Conservation (phyloP, 2,329 filamentous ascomycete genomes). For the Domatiomyces globalis region DNA sequence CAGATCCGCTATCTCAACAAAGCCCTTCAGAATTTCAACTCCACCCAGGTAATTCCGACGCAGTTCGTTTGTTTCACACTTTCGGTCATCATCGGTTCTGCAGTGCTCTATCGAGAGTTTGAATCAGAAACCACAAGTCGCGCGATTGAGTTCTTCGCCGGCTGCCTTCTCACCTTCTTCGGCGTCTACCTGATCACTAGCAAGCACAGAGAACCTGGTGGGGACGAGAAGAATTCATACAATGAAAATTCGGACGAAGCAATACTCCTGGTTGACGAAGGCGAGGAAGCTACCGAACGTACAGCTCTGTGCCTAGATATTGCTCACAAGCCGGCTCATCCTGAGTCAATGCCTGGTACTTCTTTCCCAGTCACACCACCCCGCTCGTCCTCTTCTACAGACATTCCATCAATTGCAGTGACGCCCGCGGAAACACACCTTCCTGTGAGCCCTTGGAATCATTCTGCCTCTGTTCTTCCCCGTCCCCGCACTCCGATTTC, state of each 20-base stretch:
- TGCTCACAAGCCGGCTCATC: not conserved
- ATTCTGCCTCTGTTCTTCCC: conserved; percentile 9
- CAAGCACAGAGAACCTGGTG: conserved; percentile 41
- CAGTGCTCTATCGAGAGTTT: conserved; percentile 87
- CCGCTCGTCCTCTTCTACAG: conserved; percentile 5
- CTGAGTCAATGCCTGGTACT: not conserved
- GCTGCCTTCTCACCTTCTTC: conserved; percentile 82
- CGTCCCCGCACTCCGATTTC: not conserved
- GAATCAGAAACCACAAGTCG: conserved; percentile 62
- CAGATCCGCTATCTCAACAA: conserved; percentile 95
- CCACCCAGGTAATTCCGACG: conserved; percentile 92
- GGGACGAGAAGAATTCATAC: conserved; percentile 40
- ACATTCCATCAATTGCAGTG: conserved; percentile 13
- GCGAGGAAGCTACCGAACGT: conserved; percentile 21
- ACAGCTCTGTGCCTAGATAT: not conserved
- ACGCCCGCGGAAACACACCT: conserved; percentile 13
- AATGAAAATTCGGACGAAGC: conserved; percentile 51
- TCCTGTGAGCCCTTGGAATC: conserved; percentile 8
- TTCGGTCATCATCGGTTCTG: conserved; percentile 87
- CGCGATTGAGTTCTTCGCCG: conserved; percentile 72
- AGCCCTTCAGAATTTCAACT: conserved; percentile 81
- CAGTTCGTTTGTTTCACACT: conserved; percentile 96
- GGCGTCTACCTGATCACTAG: conserved; percentile 97
- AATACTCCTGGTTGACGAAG: conserved; percentile 27
- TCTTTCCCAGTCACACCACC: not conserved